Evolutionary conservation across 768 basidiomycete species (phyloP).

Genomic region (Boletus reticuloceps): DNA sequence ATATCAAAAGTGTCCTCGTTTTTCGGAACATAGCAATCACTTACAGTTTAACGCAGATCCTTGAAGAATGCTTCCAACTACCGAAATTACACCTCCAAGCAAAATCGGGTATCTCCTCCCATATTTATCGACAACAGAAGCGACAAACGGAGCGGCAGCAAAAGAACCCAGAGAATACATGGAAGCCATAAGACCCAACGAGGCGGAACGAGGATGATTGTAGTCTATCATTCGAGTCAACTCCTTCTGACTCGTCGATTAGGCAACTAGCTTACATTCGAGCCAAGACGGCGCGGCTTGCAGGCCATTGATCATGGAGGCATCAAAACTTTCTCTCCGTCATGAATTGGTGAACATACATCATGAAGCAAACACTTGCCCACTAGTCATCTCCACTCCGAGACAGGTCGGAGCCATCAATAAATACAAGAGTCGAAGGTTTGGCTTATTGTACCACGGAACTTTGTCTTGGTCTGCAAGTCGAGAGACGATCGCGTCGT

Average conservation of each 20-base stretch:
- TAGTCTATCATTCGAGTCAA: constrained; percentile 40
- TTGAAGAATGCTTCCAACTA: constrained; percentile 9
- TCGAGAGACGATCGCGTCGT: too few relatives aligned
- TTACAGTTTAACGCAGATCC: constrained; percentile 10
- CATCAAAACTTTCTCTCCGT: constrained; percentile 23
- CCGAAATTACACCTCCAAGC: constrained; percentile 2
- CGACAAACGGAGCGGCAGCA: constrained; percentile 42
- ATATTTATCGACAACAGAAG: background rate
- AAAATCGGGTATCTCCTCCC: constrained; percentile 13
- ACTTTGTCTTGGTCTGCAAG: constrained; percentile 31
- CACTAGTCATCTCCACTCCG: constrained; percentile 19
- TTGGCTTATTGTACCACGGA: constrained; percentile 64
- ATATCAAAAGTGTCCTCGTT: background rate
- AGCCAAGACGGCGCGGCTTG: constrained; percentile 60
- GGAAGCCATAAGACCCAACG: constrained; percentile 56
- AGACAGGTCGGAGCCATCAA: constrained; percentile 46
- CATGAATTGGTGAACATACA: background rate
- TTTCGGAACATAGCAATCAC: background rate
- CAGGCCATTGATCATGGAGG: constrained; percentile 62
- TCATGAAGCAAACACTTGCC: constrained; percentile 3
- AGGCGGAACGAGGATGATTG: constrained; percentile 49
- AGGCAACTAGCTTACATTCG: constrained; percentile 39
- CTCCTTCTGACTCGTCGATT: background rate
- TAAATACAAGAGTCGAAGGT: constrained; percentile 53
- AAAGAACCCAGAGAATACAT: constrained; percentile 61